A percentile compares a stretch with the other conserved stretches of the same genome.
phyloP scores from a whole-genome alignment of 371 early-diverging fungal species.

The Mortierella sp. region DNA sequence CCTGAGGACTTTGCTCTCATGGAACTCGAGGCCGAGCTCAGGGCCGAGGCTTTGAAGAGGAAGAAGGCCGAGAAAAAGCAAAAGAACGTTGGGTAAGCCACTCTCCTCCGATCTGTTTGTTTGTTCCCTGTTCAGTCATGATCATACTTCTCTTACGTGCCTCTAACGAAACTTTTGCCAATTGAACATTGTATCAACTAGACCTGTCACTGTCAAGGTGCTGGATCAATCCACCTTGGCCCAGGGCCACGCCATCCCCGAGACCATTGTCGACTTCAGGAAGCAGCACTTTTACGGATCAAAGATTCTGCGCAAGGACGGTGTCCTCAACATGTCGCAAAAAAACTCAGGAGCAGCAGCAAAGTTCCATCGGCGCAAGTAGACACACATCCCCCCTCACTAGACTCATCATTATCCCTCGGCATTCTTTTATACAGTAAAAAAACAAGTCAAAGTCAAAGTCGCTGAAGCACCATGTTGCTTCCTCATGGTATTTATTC shows the following conservation, averaged over 20 bases:
- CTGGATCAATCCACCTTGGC: conserved; percentile 40
- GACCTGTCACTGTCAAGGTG: conserved; percentile 56
- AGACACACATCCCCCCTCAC: neutral
- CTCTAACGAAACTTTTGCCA: neutral
- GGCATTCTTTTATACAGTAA: neutral
- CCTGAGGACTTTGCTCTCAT: conserved; percentile 54
- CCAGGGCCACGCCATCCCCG: conserved; percentile 49
- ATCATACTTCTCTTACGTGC: neutral
- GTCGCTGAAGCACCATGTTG: neutral
- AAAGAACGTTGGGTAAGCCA: conserved; percentile 48
- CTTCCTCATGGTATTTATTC: neutral
- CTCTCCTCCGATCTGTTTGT: neutral
- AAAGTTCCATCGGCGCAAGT: conserved; percentile 40
- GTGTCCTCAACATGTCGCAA: conserved; percentile 37
- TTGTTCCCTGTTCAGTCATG: neutral
- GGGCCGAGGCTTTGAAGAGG: conserved; percentile 35
- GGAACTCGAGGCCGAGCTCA: conserved; percentile 49
- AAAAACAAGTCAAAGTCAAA: neutral
- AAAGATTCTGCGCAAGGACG: conserved; percentile 51
- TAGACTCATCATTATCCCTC: neutral
- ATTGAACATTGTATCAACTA: neutral
- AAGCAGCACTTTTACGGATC: conserved; percentile 48
- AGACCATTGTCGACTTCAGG: conserved; percentile 47
- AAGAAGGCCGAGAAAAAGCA: conserved; percentile 47
- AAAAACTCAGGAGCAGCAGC: conserved; percentile 34